These are phyloP conservation scores for Crataegus laevigata DNA, from an alignment of 306 rosid genomes.

Conservation along the genomic window DNA sequence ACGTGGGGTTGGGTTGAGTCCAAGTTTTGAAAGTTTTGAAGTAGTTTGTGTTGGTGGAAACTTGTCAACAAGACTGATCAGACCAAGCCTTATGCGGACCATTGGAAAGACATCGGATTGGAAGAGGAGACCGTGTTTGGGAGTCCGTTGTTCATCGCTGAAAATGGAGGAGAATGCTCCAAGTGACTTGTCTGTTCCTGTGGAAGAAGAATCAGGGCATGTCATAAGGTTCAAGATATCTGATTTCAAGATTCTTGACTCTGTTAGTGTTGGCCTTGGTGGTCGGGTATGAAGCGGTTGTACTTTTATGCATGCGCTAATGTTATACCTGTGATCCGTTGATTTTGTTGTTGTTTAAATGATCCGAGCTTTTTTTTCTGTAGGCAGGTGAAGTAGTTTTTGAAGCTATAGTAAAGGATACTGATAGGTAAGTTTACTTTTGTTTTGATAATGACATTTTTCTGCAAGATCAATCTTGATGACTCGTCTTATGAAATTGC, in stretches of 20 bases:
- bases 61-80: conserved; percentile 50
- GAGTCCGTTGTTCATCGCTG: conserved; percentile 43
- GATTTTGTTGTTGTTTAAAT: conserved; percentile 18
- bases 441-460: conserved; percentile 12
- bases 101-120: conserved; percentile 21
- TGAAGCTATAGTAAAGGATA: conserved; percentile 63
- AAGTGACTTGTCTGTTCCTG: conserved; percentile 20
- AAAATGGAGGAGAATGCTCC: conserved; percentile 37
- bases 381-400: conserved; percentile 80
- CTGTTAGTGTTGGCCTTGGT: conserved; percentile 79
- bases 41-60: conserved; percentile 37
- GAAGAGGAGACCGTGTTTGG: conserved; percentile 22
- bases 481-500: conserved; percentile 31
- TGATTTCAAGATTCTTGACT: conserved; percentile 58
- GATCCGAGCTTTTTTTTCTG: conserved; percentile 30
- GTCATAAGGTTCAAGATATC: conserved; percentile 73
- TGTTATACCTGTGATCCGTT: neutral
- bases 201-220: conserved; percentile 80
- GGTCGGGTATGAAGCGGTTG: conserved; percentile 68
- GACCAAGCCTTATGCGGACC: conserved; percentile 35
- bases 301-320: conserved; percentile 1
- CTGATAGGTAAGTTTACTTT: conserved; percentile 54
- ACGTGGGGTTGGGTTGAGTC: conserved; percentile 38
- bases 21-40: conserved; percentile 37
- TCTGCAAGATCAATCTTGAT: conserved; percentile 17